Evolutionary conservation across 352 stramenopile species (phyloP).

Genomic region (Globisporangium lucens): DNA sequence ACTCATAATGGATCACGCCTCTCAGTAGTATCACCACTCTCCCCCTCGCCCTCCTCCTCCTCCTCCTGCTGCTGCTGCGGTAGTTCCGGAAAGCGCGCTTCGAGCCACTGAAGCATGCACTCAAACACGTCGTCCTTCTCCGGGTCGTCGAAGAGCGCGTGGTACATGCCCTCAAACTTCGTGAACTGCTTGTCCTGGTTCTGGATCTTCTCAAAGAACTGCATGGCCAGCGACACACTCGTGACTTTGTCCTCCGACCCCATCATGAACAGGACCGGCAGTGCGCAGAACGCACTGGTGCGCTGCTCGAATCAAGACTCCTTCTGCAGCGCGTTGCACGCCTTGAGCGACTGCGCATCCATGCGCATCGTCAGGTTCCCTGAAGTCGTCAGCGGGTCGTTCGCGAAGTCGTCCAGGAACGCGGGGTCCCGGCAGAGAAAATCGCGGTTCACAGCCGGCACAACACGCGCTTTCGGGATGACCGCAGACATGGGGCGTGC

Average conservation of each 20-base stretch:
- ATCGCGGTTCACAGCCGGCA: conserved; percentile 29
- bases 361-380: conserved; percentile 38
- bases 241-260: conserved; percentile 46
- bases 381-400: conserved; percentile 8
- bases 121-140: conserved; percentile 45
- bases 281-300: conserved; percentile 23
- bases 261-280: conserved; percentile 31
- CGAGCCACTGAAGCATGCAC: conserved; percentile 39
- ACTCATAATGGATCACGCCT: background rate
- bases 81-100: conserved; percentile 26
- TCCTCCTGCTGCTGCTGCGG: background rate
- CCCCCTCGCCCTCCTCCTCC: background rate
- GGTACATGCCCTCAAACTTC: conserved; percentile 45
- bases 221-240: conserved; percentile 31
- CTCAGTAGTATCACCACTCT: background rate
- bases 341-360: conserved; percentile 26
- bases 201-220: conserved; percentile 33
- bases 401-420: conserved; percentile 22
- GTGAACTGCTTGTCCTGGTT: conserved; percentile 55
- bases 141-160: conserved; percentile 58
- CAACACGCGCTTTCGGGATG: conserved; percentile 21
- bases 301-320: conserved; percentile 25
- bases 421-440: conserved; percentile 21
- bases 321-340: conserved; percentile 30
- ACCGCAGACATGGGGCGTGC: conserved; percentile 17